These are phyloP conservation scores for Coniochaeta sp. DNA, from an alignment of 2,329 filamentous ascomycete genomes.

Conservation along the genomic window DNA sequence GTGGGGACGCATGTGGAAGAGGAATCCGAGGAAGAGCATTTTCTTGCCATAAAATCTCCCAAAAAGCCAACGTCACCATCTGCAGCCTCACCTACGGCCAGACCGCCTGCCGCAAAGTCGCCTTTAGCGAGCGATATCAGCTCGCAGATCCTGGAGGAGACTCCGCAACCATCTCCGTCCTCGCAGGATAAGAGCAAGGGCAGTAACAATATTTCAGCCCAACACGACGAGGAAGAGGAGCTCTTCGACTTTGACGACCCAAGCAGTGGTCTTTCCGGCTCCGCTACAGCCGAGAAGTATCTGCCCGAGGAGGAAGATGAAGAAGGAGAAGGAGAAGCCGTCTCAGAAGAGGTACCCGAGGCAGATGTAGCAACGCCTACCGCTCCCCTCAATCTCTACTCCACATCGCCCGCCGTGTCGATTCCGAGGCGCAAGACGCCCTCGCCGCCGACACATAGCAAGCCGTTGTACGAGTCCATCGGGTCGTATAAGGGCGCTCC, in stretches of 20 bases:
- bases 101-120: neutral
- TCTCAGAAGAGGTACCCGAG: neutral
- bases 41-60: conserved; percentile 13
- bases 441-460: conserved; percentile 1
- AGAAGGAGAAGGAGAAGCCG: conserved; percentile 6
- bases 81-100: neutral
- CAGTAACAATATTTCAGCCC: neutral
- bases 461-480: conserved; percentile 16
- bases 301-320: conserved; percentile 9
- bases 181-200: neutral
- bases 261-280: neutral
- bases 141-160: neutral
- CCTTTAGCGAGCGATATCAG: neutral
- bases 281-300: conserved; percentile 9
- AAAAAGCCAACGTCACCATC: neutral
- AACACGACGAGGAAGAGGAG: conserved; percentile 7
- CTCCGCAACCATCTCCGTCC: neutral
- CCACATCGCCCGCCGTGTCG: neutral
- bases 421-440: neutral
- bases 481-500: conserved; percentile 32
- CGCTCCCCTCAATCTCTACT: neutral
- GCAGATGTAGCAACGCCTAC: neutral
- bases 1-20: conserved; percentile 6
- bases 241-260: conserved; percentile 16
- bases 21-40: conserved; percentile 13